Percentiles rank a stretch among this genome's conserved stretches.
These are phyloP conservation scores for Tetrahymena borealis DNA, from an alignment of 73 alveolate species.

Conservation along the genomic window DNA sequence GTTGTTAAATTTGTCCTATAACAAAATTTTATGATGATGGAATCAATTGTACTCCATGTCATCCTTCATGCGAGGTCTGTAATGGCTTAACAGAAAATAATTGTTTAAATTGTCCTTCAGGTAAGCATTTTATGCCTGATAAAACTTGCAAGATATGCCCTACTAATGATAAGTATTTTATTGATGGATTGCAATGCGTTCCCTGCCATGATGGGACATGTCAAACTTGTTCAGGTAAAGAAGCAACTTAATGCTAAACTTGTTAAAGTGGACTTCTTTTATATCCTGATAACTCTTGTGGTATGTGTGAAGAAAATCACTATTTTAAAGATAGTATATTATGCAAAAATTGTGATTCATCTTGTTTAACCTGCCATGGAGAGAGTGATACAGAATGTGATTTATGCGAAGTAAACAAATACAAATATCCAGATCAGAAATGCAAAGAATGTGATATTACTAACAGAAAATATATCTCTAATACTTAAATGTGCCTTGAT, in stretches of 20 bases:
- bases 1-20: background rate
- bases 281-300: background rate
- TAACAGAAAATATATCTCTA: background rate
- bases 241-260: background rate
- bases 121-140: background rate
- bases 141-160: background rate
- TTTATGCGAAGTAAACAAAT: background rate
- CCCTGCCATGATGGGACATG: background rate
- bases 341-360: background rate
- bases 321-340: background rate
- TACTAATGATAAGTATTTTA: background rate
- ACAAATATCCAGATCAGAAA: background rate
- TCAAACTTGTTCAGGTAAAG: background rate
- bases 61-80: background rate
- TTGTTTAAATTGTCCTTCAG: background rate
- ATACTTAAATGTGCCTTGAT: background rate
- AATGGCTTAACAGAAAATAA: background rate
- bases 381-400: background rate
- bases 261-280: background rate
- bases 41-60: background rate
- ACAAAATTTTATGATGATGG: background rate
- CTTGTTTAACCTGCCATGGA: background rate
- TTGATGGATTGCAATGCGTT: background rate
- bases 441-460: background rate
- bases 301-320: background rate